Evolutionary conservation across 495 filamentous ascomycete genomes (phyloP).

Genomic region (Thozetella sp.): DNA sequence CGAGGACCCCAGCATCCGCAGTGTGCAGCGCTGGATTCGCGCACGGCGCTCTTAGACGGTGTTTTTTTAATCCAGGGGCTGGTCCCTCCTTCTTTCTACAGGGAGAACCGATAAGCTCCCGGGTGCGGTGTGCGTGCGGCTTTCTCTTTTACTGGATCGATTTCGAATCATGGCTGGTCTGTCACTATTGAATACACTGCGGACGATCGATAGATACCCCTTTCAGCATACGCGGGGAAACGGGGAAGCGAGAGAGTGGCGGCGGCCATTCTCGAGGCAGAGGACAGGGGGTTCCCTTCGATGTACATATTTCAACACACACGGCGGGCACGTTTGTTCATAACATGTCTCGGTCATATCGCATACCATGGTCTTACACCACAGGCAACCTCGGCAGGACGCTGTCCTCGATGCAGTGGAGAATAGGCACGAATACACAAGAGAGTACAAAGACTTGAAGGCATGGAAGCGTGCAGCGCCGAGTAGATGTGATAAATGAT

Average conservation of each 20-base stretch:
- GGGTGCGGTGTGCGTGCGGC: background rate
- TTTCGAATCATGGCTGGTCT: background rate
- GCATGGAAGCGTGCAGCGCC: too few species aligned
- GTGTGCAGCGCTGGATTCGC: slow-evolving; percentile 52
- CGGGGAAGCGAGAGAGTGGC: background rate
- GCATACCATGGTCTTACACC: background rate
- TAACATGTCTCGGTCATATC: too few species aligned
- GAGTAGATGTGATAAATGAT: too few species aligned
- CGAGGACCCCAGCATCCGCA: slow-evolving; percentile 65
- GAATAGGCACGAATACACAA: too few species aligned
- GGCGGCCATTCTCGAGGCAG: background rate
- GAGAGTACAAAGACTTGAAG: too few species aligned
- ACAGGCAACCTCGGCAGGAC: too few species aligned
- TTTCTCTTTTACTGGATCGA: background rate
- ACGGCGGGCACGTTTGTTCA: slow-evolving; percentile 1
- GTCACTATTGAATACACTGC: background rate
- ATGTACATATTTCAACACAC: background rate
- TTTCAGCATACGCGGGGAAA: background rate
- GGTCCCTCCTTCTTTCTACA: too few species aligned
- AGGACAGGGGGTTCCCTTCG: background rate
- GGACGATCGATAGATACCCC: background rate
- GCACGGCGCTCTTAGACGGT: slow-evolving; percentile 29
- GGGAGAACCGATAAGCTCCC: too few species aligned
- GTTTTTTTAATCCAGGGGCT: too few species aligned
- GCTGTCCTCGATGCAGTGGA: too few species aligned